Evolutionary conservation across 805 yeast genomes (phyloP).

Genomic region (Wickerhamiella shivajii): DNA sequence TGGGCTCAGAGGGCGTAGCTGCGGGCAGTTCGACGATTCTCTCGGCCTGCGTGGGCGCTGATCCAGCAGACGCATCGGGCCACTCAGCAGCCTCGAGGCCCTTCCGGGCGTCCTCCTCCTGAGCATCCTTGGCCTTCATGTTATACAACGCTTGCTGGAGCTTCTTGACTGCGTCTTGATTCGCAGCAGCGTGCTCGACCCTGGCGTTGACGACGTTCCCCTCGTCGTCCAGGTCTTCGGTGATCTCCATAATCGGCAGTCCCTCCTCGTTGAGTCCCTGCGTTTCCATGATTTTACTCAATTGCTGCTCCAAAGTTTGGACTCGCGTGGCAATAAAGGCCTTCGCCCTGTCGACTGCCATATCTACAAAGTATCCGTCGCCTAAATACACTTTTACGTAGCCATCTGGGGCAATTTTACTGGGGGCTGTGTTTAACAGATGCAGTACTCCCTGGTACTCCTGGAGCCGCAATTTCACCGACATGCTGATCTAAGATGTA

Average conservation of each 20-base stretch:
- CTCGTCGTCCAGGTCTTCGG: constrained; percentile 75
- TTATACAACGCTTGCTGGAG: too few species aligned
- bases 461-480: constrained; percentile 4
- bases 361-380: constrained; percentile 21
- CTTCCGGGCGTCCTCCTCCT: too few species aligned
- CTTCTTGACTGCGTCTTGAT: too few species aligned
- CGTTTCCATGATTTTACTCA: constrained; percentile 10
- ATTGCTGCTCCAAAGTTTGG: constrained; percentile 8
- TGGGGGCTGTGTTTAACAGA: background rate
- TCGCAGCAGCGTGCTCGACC: constrained; percentile 27
- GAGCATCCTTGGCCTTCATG: too few species aligned
- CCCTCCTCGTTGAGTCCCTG: constrained; percentile 30
- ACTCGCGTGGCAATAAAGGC: constrained; percentile 15
- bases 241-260: constrained; percentile 63
- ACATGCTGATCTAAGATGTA: too few species aligned
- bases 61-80: too few species aligned
- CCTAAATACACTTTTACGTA: constrained; percentile 18
- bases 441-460: constrained; percentile 9
- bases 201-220: constrained; percentile 45
- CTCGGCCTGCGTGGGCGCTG: too few species aligned
- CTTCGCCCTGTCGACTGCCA: constrained; percentile 12
- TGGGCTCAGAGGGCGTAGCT: background rate
- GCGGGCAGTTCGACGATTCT: too few species aligned
- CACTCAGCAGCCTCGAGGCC: too few species aligned
- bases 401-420: constrained; percentile 1